Evolutionary conservation across 495 filamentous ascomycete genomes (phyloP).

Genomic region (Tuber microsphaerosporum): DNA sequence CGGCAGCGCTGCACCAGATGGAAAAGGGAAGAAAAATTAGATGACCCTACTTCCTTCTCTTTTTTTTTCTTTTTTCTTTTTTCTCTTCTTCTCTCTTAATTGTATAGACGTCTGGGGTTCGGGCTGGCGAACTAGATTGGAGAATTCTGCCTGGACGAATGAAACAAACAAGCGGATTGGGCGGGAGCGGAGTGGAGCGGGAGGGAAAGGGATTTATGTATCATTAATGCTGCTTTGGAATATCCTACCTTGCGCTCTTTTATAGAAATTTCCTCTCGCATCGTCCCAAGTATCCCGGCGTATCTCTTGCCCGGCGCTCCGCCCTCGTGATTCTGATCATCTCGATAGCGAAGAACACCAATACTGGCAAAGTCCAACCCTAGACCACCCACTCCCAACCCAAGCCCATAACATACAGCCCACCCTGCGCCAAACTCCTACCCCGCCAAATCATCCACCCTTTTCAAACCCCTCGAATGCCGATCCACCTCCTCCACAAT

Average conservation of each 20-base stretch:
- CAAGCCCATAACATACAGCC: constrained; percentile 23
- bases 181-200: background rate
- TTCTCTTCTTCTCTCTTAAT: background rate
- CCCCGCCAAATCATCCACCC: constrained; percentile 71
- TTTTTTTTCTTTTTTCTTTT: background rate
- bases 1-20: constrained; percentile 16
- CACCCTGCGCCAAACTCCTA: constrained; percentile 33
- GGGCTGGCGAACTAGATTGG: background rate
- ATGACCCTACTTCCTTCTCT: background rate
- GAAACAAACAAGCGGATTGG: background rate
- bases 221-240: constrained; percentile 22
- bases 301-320: background rate
- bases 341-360: background rate
- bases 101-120: background rate
- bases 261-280: background rate
- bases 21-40: constrained; percentile 32
- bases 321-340: background rate
- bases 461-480: constrained; percentile 70
- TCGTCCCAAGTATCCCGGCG: background rate
- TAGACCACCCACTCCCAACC: background rate
- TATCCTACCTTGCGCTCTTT: constrained; percentile 2
- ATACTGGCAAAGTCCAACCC: background rate
- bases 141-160: constrained; percentile 5
- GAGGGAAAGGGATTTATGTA: constrained; percentile 17
- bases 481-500: constrained; percentile 83